These are phyloP conservation scores for Alternaria gaisen DNA, from an alignment of 2,329 filamentous ascomycete genomes.

Conservation along the genomic window DNA sequence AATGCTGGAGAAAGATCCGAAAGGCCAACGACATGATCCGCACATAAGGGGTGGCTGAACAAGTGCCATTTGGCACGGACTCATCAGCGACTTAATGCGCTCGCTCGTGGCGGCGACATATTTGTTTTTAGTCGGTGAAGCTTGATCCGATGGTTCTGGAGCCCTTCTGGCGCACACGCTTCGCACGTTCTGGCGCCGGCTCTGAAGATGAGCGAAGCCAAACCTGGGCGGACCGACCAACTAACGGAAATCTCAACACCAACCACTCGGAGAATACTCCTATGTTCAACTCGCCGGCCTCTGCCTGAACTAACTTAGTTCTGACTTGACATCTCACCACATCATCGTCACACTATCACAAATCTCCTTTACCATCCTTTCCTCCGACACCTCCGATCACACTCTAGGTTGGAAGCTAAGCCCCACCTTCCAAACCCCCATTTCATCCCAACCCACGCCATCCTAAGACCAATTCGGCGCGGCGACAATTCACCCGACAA, in stretches of 20 bases:
- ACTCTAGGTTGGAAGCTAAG: not conserved
- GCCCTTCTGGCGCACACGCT: constrained; percentile 1
- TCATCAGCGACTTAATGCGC: not conserved
- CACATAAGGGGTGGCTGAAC: constrained; percentile 3
- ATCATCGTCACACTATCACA: not conserved
- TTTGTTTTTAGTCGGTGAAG: not conserved
- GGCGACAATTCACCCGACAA: not conserved
- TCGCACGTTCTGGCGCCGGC: not conserved
- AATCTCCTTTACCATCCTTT: not conserved
- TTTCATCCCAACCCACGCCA: not conserved
- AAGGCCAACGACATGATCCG: not conserved
- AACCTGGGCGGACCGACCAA: not conserved
- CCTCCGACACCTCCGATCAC: not conserved
- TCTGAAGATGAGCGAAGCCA: not conserved
- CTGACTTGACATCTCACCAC: not conserved
- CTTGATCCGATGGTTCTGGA: not conserved
- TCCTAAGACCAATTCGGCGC: not conserved
- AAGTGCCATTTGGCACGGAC: not conserved
- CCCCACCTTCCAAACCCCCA: not conserved
- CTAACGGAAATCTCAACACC: not conserved
- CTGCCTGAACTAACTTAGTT: not conserved
- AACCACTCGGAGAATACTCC: not conserved
- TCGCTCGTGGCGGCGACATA: not conserved
- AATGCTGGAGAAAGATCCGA: constrained; percentile 8
- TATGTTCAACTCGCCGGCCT: not conserved